Conservation (phyloP, 1,284 basidiomycete genomes). For the Wolfiporia cocos region DNA sequence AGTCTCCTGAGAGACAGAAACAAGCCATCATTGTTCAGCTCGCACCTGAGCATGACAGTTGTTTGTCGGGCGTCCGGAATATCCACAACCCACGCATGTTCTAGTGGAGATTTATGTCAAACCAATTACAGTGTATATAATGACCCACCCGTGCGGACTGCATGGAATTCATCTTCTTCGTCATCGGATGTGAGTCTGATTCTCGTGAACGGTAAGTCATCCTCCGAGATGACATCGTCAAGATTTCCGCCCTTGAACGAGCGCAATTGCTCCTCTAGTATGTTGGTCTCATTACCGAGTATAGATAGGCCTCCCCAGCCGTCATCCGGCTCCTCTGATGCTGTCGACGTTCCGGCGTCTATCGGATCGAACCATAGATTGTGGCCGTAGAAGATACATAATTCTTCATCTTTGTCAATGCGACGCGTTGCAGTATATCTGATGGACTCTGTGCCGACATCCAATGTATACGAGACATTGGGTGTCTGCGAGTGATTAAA, state of each 20-base stretch:
- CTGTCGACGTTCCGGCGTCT: constrained; percentile 14
- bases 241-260: constrained; percentile 25
- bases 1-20: not conserved
- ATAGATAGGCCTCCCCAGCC: constrained; percentile 40
- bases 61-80: constrained; percentile 64
- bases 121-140: not conserved
- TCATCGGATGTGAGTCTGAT: constrained; percentile 47
- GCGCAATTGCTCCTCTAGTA: constrained; percentile 18
- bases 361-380: constrained; percentile 56
- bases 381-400: constrained; percentile 76
- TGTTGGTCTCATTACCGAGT: too few species aligned
- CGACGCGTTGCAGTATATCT: constrained; percentile 53
- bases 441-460: constrained; percentile 53
- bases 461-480: constrained; percentile 66
- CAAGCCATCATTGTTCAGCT: constrained; percentile 6
- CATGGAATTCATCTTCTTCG: constrained; percentile 47
- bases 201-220: constrained; percentile 56
- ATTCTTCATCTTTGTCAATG: constrained; percentile 61
- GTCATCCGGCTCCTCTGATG: constrained; percentile 26
- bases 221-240: constrained; percentile 43
- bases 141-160: constrained; percentile 49
- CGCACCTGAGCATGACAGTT: constrained; percentile 60
- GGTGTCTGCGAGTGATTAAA: constrained; percentile 75
- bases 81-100: constrained; percentile 82
- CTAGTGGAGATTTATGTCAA: constrained; percentile 4